Evolutionary conservation across 1,139 yeast species (phyloP), one percentile per base, ranked within the genome.

Genomic region (Wickerhamiella infanticola): DNA sequence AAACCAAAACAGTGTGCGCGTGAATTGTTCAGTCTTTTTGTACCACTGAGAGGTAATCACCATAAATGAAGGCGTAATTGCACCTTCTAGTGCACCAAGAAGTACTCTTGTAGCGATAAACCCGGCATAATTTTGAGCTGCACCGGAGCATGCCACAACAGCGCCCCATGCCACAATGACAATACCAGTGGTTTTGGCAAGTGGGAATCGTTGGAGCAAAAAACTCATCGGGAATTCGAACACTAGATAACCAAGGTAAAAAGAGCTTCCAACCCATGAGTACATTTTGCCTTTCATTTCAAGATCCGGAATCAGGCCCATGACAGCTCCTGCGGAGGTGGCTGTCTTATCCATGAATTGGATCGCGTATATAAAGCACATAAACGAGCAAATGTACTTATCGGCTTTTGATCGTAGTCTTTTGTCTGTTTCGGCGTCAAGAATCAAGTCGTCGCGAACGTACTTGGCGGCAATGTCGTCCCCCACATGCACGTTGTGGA

Each of bases 271-370:
- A 8, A 67, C 52, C 76, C 76, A 72, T n/a, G 45, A 39, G 51
- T 66, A 70, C 44, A 65, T 65, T 37, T 62, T 56, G 4, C 67
- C 68, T 23, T 55, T 51, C 61, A 58, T 57, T 38, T 57, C 37
- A 46, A 69, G 52, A 48, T 69, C 63, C 3, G 60, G 55, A 46
- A 64, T 63, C 39, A 77, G 66, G 0, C 82, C 82, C 69, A 78
- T 66, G 44, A 79, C 67, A 0, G 81, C 67, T 3, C 83, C 83
- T 51, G 70, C 72, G 13, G 77, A 65, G 39, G 69, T 74, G 5
- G 81, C 64, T 18, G 69, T 61, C 55, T 79, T 79, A 59, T 79
- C 85, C 79, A 79, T 74, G 49, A 72, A 75, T 58, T 79, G 84
- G 42, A 71, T 64, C 24, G 76, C 69, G 56, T 75, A 75, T 24